Percentiles rank a stretch among this genome's conserved stretches.
These are phyloP conservation scores for Chamaecyparis obtusa DNA, from an alignment of 75 land plant genomes.

Conservation along the genomic window DNA sequence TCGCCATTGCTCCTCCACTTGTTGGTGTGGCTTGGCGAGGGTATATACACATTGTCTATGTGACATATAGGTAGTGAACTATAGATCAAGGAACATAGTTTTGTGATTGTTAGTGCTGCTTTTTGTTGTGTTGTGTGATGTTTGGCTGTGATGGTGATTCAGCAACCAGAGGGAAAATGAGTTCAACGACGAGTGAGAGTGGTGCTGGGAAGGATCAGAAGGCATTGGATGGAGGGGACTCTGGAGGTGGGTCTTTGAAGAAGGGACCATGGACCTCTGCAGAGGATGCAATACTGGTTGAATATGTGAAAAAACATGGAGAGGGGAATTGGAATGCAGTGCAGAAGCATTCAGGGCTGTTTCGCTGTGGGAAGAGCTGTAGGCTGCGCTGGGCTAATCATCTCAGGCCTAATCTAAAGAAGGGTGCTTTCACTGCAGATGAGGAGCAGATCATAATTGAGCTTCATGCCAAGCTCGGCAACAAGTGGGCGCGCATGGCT, in stretches of 20 bases:
- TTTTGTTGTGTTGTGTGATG: background rate
- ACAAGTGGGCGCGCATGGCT: constrained; percentile 47
- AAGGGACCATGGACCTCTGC: constrained; percentile 93
- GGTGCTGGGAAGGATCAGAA: constrained; percentile 4
- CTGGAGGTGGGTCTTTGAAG: constrained; percentile 38
- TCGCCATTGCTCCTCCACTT: background rate
- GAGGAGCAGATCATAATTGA: constrained; percentile 11
- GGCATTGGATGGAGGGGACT: constrained; percentile 5
- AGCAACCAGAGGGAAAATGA: constrained; percentile 7
- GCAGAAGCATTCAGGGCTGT: constrained; percentile 57
- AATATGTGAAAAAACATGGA: constrained; percentile 85
- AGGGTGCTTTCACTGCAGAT: constrained; percentile 47
- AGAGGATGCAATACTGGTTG: constrained; percentile 78
- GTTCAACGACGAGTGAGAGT: constrained; percentile 9
- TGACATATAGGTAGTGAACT: background rate
- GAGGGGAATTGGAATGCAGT: constrained; percentile 95
- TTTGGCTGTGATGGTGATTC: constrained; percentile 10
- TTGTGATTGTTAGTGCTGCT: background rate
- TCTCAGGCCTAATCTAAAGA: constrained; percentile 60
- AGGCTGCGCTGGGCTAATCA: constrained; percentile 68
- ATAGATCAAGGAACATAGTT: background rate
- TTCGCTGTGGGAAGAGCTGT: constrained; percentile 61
- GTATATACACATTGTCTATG: background rate
- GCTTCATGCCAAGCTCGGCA: constrained; percentile 12
- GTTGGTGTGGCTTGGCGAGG: background rate